Evolutionary conservation across 805 yeast genomes (phyloP).

Genomic region (Komagataella mondaviorum): DNA sequence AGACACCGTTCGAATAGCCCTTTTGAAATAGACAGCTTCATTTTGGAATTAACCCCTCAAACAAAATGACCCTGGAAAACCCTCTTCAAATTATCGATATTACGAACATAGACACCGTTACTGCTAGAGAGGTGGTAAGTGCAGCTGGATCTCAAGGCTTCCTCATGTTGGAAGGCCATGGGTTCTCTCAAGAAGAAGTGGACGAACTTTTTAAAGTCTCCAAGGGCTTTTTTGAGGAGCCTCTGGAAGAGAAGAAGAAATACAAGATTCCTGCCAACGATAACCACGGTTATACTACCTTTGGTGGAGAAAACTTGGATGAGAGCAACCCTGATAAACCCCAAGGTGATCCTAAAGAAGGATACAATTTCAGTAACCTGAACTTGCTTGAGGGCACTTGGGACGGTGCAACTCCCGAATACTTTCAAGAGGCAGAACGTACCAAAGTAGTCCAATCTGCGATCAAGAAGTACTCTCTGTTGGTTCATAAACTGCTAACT

Average conservation of each 20-base stretch:
- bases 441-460: constrained; percentile 19
- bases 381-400: constrained; percentile 31
- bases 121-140: constrained; percentile 28
- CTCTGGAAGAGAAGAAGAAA: constrained; percentile 19
- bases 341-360: constrained; percentile 55
- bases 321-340: constrained; percentile 18
- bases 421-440: constrained; percentile 27
- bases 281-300: constrained; percentile 32
- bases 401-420: constrained; percentile 29
- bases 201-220: constrained; percentile 22
- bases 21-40: background rate
- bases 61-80: constrained; percentile 14
- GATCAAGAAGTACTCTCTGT: constrained; percentile 8
- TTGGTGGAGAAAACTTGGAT: constrained; percentile 27
- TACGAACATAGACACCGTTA: constrained; percentile 21
- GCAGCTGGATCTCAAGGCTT: constrained; percentile 41
- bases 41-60: too few relatives aligned
- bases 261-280: constrained; percentile 18
- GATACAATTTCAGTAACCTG: constrained; percentile 46
- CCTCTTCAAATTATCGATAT: constrained; percentile 50
- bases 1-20: background rate
- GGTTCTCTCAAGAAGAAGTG: constrained; percentile 27
- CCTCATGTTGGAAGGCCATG: constrained; percentile 37
- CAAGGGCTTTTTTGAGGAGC: constrained; percentile 23
- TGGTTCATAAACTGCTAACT: constrained; percentile 20